Evolutionary conservation across 306 rosid species (phyloP).

Genomic region (Inga laurina): DNA sequence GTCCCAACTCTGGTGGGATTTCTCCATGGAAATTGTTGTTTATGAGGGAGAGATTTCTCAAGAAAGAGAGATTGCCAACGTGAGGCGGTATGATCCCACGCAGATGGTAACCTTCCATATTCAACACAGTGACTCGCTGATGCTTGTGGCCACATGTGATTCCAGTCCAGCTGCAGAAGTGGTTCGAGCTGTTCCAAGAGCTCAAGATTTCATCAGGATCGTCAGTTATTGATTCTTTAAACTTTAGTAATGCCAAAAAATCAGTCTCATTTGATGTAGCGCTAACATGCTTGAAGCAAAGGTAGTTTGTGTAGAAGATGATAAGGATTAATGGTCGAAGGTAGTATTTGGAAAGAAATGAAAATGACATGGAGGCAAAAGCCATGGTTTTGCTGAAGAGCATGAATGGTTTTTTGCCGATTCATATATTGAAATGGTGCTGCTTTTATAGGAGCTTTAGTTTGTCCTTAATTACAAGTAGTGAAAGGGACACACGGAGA

Average conservation of each 20-base stretch:
- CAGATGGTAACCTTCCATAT: neutral
- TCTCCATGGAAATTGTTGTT: neutral
- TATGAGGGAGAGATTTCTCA: neutral
- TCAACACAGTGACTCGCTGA: neutral
- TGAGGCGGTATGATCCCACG: slow-evolving; percentile 2
- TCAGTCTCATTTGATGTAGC: slow-evolving; percentile 15
- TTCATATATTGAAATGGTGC: neutral
- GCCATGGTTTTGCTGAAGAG: no score
- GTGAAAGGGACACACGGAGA: no score
- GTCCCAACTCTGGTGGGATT: neutral
- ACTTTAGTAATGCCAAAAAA: neutral
- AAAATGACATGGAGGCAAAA: no score
- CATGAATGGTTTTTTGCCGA: no score
- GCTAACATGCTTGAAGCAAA: neutral
- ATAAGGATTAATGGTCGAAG: neutral
- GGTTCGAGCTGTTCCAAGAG: slow-evolving; percentile 31
- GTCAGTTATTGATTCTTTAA: neutral
- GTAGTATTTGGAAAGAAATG: no score
- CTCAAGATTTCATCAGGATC: slow-evolving; percentile 13
- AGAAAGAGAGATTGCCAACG: slow-evolving; percentile 3
- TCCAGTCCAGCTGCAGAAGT: slow-evolving; percentile 6
- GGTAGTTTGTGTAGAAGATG: neutral
- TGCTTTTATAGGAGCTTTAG: neutral
- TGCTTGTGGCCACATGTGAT: neutral
- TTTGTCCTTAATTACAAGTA: no score